Conservation (phyloP, 805 yeast species). For the Kockiozyma suomiensis region DNA sequence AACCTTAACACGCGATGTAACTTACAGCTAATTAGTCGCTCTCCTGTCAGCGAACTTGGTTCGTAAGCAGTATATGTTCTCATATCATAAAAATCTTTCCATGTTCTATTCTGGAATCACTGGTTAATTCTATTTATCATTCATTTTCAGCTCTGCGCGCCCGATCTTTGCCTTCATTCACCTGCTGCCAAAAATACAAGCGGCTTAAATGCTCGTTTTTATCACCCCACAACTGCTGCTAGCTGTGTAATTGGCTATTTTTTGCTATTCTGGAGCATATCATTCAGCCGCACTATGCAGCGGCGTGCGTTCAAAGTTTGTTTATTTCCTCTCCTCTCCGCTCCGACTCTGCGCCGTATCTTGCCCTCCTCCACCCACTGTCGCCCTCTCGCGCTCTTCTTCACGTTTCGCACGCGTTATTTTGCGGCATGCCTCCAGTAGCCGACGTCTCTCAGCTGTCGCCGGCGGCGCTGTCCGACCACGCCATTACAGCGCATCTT, state of each 20-base stretch:
- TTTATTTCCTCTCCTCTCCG: background rate
- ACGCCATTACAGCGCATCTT: conserved; percentile 47
- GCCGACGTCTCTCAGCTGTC: conserved; percentile 46
- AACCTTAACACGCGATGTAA: background rate
- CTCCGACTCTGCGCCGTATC: background rate
- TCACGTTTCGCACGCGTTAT: background rate
- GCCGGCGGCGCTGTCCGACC: conserved; percentile 43
- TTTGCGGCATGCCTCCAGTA: conserved; percentile 29
- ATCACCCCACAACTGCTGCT: background rate
- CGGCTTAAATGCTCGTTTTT: background rate
- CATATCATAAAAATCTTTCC: too few relatives aligned
- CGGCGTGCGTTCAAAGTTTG: background rate
- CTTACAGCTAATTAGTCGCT: too few relatives aligned
- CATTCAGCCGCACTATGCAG: background rate
- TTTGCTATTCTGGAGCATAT: background rate
- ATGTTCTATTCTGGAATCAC: too few relatives aligned
- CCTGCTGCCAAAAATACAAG: too few relatives aligned
- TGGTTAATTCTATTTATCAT: background rate
- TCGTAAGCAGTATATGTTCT: too few relatives aligned
- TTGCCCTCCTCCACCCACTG: background rate
- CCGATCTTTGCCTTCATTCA: background rate
- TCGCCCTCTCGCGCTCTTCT: background rate
- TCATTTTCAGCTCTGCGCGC: background rate
- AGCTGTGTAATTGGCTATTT: background rate
- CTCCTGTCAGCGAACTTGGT: too few relatives aligned